Conservation (phyloP, 352 stramenopile genomes). For the Elongisporangium anandrum region DNA sequence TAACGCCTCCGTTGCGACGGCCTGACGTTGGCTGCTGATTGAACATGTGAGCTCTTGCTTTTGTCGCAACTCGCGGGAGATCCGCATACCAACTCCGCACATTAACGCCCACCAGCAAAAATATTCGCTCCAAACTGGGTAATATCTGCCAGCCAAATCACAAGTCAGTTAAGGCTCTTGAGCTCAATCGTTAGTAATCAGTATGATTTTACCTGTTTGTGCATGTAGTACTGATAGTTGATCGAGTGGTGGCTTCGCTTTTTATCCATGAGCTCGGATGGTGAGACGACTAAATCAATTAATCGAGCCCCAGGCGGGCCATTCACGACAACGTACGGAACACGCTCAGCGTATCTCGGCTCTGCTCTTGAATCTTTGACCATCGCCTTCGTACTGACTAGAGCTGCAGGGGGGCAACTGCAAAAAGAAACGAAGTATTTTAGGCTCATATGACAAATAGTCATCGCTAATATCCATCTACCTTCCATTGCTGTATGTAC, state of each 20-base stretch:
- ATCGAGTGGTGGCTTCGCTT: conserved; percentile 45
- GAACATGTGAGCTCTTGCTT: conserved; percentile 39
- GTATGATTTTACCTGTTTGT: conserved; percentile 59
- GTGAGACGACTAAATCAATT: conserved; percentile 89
- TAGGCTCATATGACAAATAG: too few relatives aligned
- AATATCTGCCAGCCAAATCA: conserved; percentile 37
- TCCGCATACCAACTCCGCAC: conserved; percentile 69
- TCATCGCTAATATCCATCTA: conserved; percentile 5
- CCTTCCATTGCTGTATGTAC: conserved; percentile 69
- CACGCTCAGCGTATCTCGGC: conserved; percentile 79
- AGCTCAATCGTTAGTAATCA: neutral
- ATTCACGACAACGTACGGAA: conserved; percentile 91
- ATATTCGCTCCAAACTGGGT: conserved; percentile 82
- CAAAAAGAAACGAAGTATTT: too few relatives aligned
- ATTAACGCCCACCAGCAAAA: conserved; percentile 74
- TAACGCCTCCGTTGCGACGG: conserved; percentile 13
- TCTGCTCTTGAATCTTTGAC: conserved; percentile 67
- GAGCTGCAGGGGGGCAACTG: conserved; percentile 67
- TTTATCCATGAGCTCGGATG: conserved; percentile 51
- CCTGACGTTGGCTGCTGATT: conserved; percentile 8
- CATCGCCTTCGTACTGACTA: conserved; percentile 82
- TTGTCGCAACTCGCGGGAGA: conserved; percentile 50
- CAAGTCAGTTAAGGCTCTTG: neutral
- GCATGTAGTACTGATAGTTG: conserved; percentile 93
- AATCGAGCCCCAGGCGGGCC: conserved; percentile 79